Evolutionary conservation across 768 basidiomycete genomes (phyloP).

Genomic region (Royoungia palumana): DNA sequence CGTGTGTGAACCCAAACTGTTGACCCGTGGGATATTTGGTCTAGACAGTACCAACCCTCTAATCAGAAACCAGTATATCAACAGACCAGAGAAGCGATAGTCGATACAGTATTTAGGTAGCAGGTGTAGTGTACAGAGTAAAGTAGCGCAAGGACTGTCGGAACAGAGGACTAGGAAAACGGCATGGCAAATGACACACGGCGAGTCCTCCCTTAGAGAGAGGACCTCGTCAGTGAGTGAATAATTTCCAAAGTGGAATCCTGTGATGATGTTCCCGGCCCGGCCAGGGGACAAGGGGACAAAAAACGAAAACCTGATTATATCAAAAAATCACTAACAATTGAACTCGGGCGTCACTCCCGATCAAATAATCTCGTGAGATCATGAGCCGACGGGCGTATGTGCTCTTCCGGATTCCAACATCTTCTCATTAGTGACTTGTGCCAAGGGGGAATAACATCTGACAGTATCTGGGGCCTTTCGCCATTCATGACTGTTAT

Average conservation of each 20-base stretch:
- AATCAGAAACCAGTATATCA: no score
- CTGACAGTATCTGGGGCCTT: conserved; percentile 11
- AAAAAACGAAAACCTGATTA: no score
- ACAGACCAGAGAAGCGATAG: no score
- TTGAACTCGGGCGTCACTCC: background rate
- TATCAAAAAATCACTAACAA: background rate
- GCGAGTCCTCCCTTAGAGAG: no score
- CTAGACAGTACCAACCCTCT: no score
- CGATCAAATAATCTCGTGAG: conserved; percentile 7
- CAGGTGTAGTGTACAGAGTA: no score
- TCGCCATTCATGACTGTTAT: conserved; percentile 1
- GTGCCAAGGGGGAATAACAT: conserved; percentile 3
- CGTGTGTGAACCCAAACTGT: no score
- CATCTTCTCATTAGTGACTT: conserved; percentile 11
- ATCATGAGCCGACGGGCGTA: conserved; percentile 15
- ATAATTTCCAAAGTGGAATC: background rate
- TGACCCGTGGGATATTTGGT: no score
- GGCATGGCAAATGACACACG: background rate
- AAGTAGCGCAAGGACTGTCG: no score
- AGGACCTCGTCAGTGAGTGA: background rate
- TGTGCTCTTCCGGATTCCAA: conserved; percentile 14
- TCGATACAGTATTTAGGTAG: no score
- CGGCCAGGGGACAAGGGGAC: background rate
- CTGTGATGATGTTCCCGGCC: background rate
- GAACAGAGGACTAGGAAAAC: no score